phyloP scores from a whole-genome alignment of 108 stramenopile species.

The Cyclostephanos invisitatus region DNA sequence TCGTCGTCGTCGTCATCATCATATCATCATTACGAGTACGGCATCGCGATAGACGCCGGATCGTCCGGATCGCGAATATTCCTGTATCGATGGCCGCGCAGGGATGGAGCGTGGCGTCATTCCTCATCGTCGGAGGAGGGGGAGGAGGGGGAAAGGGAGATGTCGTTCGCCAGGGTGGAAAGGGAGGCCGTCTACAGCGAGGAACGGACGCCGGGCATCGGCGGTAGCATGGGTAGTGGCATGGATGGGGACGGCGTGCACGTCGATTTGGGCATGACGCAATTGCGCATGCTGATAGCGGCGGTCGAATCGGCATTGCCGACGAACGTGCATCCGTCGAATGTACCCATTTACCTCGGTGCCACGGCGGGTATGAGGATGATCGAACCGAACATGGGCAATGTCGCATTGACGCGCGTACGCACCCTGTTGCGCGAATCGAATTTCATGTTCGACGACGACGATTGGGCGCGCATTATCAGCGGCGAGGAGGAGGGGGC shows the following conservation, averaged over 20 bases:
- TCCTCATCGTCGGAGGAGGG: background rate
- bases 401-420: slow-evolving; percentile 58
- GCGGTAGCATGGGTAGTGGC: background rate
- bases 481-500: slow-evolving; percentile 92
- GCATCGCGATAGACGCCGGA: slow-evolving; percentile 37
- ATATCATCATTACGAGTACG: no score
- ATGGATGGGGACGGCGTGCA: background rate
- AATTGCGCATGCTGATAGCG: slow-evolving; percentile 5
- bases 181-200: slow-evolving; percentile 15
- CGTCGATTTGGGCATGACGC: slow-evolving; percentile 6
- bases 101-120: no score
- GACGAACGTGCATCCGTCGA: background rate
- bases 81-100: slow-evolving; percentile 33
- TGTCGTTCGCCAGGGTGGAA: slow-evolving; percentile 5
- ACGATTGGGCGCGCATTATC: slow-evolving; percentile 79
- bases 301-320: slow-evolving; percentile 20
- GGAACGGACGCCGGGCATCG: slow-evolving; percentile 35
- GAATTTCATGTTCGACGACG: slow-evolving; percentile 67
- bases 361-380: slow-evolving; percentile 95
- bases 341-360: slow-evolving; percentile 85
- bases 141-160: no score
- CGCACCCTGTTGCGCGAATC: slow-evolving; percentile 62
- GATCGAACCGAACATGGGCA: slow-evolving; percentile 53
- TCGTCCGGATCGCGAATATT: slow-evolving; percentile 46
- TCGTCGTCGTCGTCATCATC: no score